phyloP scores from a whole-genome alignment of 2,329 filamentous ascomycete species.

The Aspergillus tamarii region DNA sequence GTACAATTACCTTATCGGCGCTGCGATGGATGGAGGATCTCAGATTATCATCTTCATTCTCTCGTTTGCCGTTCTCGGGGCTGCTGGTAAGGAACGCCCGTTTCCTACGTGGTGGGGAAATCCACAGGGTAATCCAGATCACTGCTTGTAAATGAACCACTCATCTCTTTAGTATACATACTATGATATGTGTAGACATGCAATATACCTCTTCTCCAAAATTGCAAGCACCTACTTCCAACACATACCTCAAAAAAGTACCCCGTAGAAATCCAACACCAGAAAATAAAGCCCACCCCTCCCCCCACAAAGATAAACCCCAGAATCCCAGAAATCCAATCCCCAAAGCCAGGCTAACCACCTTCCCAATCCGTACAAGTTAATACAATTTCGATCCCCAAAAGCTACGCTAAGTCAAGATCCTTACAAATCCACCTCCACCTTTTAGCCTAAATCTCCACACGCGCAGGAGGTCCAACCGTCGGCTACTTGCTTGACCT shows the following conservation, averaged over 20 bases:
- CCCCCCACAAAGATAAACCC: too few relatives aligned
- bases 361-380: too few relatives aligned
- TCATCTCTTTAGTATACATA: not conserved
- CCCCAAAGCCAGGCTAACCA: too few relatives aligned
- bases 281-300: too few relatives aligned
- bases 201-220: not conserved
- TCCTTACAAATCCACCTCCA: not conserved
- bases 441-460: not conserved
- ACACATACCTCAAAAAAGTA: too few relatives aligned
- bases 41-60: slow-evolving; percentile 47
- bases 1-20: slow-evolving; percentile 48
- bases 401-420: not conserved
- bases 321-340: too few relatives aligned
- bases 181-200: too few relatives aligned
- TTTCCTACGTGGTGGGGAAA: slow-evolving; percentile 44
- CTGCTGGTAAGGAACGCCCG: slow-evolving; percentile 39
- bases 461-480: not conserved
- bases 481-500: not conserved
- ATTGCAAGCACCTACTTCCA: not conserved
- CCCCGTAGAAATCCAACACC: too few relatives aligned
- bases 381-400: too few relatives aligned
- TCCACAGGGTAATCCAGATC: not conserved
- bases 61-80: slow-evolving; percentile 51
- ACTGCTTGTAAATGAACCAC: not conserved
- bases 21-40: slow-evolving; percentile 46